Evolutionary conservation across 2,329 filamentous ascomycete species (phyloP).

Genomic region (Neurospora sp.): DNA sequence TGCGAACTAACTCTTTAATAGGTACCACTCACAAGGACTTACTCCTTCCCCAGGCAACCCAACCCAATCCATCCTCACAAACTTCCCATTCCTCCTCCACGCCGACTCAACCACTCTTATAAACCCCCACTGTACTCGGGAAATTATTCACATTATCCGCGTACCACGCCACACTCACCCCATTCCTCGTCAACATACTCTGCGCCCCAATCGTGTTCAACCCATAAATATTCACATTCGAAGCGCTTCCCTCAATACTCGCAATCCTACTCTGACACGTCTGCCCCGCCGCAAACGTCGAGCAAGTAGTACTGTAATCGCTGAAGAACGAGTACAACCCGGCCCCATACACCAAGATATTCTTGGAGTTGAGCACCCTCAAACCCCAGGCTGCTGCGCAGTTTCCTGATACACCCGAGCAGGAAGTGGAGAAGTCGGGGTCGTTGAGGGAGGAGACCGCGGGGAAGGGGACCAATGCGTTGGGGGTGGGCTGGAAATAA

Average conservation of each 20-base stretch:
- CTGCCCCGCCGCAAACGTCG: slow-evolving; percentile 30
- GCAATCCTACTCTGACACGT: slow-evolving; percentile 38
- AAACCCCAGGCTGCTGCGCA: slow-evolving; percentile 55
- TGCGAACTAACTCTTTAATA: not conserved
- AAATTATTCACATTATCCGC: slow-evolving; percentile 30
- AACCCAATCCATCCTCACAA: not conserved
- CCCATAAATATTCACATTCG: slow-evolving; percentile 30
- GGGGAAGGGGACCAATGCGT: slow-evolving; percentile 46
- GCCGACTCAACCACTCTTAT: slow-evolving; percentile 14
- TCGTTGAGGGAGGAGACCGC: slow-evolving; percentile 31
- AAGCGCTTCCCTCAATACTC: slow-evolving; percentile 18
- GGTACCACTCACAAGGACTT: too few species aligned
- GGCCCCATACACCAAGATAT: slow-evolving; percentile 50
- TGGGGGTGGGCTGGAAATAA: slow-evolving; percentile 59
- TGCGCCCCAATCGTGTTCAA: slow-evolving; percentile 34
- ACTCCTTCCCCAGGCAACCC: not conserved
- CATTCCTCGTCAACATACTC: slow-evolving; percentile 30
- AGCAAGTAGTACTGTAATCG: slow-evolving; percentile 46
- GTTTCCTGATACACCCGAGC: slow-evolving; percentile 22
- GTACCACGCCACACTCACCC: slow-evolving; percentile 24
- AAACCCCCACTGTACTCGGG: slow-evolving; percentile 27
- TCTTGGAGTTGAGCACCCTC: slow-evolving; percentile 44
- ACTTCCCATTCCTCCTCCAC: not conserved
- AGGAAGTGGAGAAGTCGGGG: slow-evolving; percentile 39
- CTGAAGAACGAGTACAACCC: slow-evolving; percentile 61